Base-by-base conservation (phyloP, 495 filamentous ascomycete genomes). In the Penicillium fimorum region DNA sequence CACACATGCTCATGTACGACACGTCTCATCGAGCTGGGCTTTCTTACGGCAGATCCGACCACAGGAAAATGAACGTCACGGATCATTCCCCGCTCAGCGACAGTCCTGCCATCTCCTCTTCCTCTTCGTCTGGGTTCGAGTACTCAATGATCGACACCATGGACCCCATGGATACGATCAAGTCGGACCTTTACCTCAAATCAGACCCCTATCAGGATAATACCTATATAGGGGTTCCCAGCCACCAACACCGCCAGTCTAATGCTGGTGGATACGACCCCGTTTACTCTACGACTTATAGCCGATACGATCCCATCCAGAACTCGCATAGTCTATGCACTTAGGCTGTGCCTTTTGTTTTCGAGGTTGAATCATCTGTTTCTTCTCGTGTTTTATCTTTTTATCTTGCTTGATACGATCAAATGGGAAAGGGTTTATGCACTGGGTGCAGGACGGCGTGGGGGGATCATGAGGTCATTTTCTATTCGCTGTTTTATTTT, bases 31-130 rank as follows among this genome's bases (percentile, higher is more conserved):
- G 73, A 20, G 60, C 63, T 12, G 60, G 67, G n/a, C 45, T 72
- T 24, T 63, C 69, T 27, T 79, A 76, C 45, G 65, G 67, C 15
- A 56, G 72, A 54, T 24, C 59, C 12, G 70, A 76, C 33, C 72
- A 73, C 46, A 71, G 70, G 33, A 72, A 76, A 51, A 70, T 76
- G 53, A 45, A 59, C 7, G 57, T 62, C 5, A 48, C 66, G 1
- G 75, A 73, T 24, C 72, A 76, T 35, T 76, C 75, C 7, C 71
- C 75, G 2, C 44, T 76, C 37, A 71, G 68, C 46, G 72, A 69
- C 25, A 78, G 75, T 40, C 75, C 75, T 20, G 66, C 76, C 6
- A 70, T 76, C 22, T 76, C 75, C 1, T 78, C 75, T 4, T 76
- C 75, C 0, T 76, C 75, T 7, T 78, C 75, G 4, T 74, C 74